Evolutionary conservation across 1,139 yeast genomes (phyloP), one percentile per base, ranked within the genome.

Genomic region (Suhomyces maxii): DNA sequence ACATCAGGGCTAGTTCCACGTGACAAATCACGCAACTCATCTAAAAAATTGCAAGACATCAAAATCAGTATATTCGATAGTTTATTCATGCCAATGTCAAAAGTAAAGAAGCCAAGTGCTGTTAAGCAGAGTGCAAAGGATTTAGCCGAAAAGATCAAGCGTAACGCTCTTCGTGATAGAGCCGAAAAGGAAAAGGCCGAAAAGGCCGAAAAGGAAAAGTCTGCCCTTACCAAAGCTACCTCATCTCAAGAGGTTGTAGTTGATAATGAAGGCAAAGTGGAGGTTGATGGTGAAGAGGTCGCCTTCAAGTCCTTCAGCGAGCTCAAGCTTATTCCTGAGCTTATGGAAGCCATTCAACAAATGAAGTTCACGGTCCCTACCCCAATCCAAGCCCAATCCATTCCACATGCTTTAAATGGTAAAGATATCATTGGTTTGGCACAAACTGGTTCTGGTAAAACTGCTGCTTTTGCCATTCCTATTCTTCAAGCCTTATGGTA

Each of bases 361-460:
- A 67, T 86, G 73, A 83, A 85, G 52, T 86, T 70, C 60, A 67
- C 80, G 25, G 79, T 75, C 51, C 93, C 93, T 39, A 90, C 98
- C 0, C 97, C 98, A 10, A 93, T 93, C 60, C 99, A 93, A 67
- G 79, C 86, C 6, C 91, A 88, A 64, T 81, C 97, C 8, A 87
- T 95, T 49, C 99, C 99, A 0, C 88, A 87, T 56, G 97, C 97
- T 5, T 71, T 93, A 25, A 83, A 85, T 55, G 97, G 97, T 1
- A 82, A 83, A 56, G 95, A 86, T 68, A 82, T 86, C 48, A 86
- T 86, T 56, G 95, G 93, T 11, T 73, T 86, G 53, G 95, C 95
- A 0, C 90, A 84, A 60, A 86, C 95, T 0, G 95, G 95, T 42
- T 85, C 91, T 1, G 95, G 95, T 58, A 86, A 86, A 63, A 86